Conservation (phyloP, 176 grass and related monocot genomes). For the Guadua angustifolia region DNA sequence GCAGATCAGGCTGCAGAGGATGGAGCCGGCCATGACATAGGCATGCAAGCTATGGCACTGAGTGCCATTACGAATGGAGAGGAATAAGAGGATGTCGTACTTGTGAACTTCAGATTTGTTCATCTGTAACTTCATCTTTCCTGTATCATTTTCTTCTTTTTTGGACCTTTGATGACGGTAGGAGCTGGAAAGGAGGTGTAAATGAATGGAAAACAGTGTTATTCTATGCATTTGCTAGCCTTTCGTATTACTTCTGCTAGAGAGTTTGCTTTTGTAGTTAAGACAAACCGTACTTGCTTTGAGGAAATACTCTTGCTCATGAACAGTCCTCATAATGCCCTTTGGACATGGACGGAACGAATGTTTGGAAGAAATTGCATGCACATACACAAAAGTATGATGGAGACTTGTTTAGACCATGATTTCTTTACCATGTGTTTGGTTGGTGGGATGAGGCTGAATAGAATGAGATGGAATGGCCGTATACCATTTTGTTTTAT, state of each 20-base stretch:
- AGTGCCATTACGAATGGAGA: conserved; percentile 9
- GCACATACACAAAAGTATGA: no score
- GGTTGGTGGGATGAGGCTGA: no score
- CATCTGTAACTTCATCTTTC: conserved; percentile 4
- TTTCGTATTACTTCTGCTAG: not conserved
- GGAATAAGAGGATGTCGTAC: conserved; percentile 19
- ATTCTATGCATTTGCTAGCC: not conserved
- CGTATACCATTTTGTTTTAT: no score
- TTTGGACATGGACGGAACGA: not conserved
- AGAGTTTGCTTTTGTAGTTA: not conserved
- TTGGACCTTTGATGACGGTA: not conserved
- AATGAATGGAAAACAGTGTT: conserved; percentile 2
- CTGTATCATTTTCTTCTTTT: conserved; percentile 44
- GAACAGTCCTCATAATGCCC: not conserved
- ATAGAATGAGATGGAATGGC: no score
- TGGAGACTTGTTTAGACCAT: no score
- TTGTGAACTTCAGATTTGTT: not conserved
- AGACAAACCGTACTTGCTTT: not conserved
- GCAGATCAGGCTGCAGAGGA: conserved; percentile 78
- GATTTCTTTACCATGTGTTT: no score
- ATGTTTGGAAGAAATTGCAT: not conserved
- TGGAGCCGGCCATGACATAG: conserved; percentile 33
- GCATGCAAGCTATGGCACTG: not conserved
- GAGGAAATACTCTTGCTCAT: not conserved
- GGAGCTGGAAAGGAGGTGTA: conserved; percentile 22